These are phyloP conservation scores for Colletotrichum tanaceti DNA, from an alignment of 2,329 filamentous ascomycete species.

Conservation along the genomic window DNA sequence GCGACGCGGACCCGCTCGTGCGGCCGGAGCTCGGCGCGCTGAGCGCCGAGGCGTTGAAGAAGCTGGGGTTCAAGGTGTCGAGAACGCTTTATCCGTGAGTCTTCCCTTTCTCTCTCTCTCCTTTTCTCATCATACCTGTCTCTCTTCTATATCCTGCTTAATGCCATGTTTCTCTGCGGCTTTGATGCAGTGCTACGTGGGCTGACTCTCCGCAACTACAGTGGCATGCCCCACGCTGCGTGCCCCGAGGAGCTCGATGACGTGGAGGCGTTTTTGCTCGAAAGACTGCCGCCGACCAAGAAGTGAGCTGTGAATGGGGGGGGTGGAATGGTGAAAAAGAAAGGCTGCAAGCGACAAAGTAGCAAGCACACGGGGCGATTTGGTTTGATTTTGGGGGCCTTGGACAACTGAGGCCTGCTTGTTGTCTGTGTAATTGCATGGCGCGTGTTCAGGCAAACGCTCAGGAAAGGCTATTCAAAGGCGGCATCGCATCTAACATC, in stretches of 20 bases:
- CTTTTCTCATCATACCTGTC: too few species aligned
- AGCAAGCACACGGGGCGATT: too few species aligned
- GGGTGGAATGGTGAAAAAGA: too few species aligned
- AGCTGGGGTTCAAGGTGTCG: conserved; percentile 77
- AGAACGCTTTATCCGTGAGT: conserved; percentile 78
- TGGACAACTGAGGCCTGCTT: background rate
- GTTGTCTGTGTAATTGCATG: background rate
- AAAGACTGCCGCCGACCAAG: conserved; percentile 57
- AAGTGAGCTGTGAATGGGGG: conserved; percentile 35
- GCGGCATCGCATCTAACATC: too few species aligned
- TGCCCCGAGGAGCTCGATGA: conserved; percentile 84
- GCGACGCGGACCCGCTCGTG: conserved; percentile 81
- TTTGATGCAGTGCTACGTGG: background rate
- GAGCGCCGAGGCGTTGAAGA: conserved; percentile 75
- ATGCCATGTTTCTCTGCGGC: background rate
- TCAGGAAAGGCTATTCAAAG: background rate
- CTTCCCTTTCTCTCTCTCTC: background rate
- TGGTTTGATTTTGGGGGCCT: background rate
- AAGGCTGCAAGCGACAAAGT: too few species aligned
- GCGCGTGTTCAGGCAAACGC: background rate
- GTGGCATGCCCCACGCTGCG: conserved; percentile 80
- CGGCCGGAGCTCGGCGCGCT: conserved; percentile 73
- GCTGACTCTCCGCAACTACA: conserved; percentile 48
- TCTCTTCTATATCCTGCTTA: background rate
- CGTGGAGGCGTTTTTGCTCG: conserved; percentile 70